Percentiles rank a stretch among this genome's conserved stretches.
These are phyloP conservation scores for Annona squamosa DNA, from an alignment of 164 flowering plant species.

Conservation along the genomic window DNA sequence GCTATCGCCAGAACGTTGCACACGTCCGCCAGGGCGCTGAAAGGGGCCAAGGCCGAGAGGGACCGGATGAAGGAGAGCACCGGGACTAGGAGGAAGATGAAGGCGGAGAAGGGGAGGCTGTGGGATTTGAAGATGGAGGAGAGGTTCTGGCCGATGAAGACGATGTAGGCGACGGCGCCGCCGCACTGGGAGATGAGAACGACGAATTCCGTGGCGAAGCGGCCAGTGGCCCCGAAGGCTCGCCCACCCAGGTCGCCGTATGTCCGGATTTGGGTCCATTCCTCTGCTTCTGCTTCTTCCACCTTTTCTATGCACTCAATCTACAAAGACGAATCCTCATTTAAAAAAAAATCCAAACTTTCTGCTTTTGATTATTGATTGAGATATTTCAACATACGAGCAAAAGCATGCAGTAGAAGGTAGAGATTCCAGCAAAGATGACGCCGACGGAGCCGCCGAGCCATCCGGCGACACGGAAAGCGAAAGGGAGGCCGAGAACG, in stretches of 20 bases:
- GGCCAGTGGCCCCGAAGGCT: constrained; percentile 21
- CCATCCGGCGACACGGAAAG: constrained; percentile 23
- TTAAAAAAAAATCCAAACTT: background rate
- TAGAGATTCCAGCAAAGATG: constrained; percentile 16
- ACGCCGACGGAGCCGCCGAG: constrained; percentile 19
- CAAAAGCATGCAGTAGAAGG: constrained; percentile 23
- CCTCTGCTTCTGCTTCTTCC: constrained; percentile 8
- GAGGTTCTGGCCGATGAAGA: constrained; percentile 26
- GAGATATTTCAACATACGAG: constrained; percentile 11
- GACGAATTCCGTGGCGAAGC: constrained; percentile 17
- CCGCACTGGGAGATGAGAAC: constrained; percentile 23
- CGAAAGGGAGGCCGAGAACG: constrained; percentile 27
- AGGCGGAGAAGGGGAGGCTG: constrained; percentile 6
- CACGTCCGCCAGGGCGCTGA: constrained; percentile 24
- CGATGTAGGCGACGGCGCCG: constrained; percentile 22
- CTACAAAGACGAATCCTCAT: constrained; percentile 4
- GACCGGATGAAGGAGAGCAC: constrained; percentile 23
- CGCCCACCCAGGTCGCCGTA: constrained; percentile 22
- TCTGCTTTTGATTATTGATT: background rate
- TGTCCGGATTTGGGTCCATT: constrained; percentile 5
- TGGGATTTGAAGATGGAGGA: constrained; percentile 14
- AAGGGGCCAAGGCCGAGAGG: constrained; percentile 21
- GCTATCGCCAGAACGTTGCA: constrained; percentile 26
- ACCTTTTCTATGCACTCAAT: constrained; percentile 16
- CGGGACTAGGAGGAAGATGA: constrained; percentile 20